These are phyloP conservation scores for Populus pruinosa DNA, from an alignment of 345 rosid species.

Conservation along the genomic window DNA sequence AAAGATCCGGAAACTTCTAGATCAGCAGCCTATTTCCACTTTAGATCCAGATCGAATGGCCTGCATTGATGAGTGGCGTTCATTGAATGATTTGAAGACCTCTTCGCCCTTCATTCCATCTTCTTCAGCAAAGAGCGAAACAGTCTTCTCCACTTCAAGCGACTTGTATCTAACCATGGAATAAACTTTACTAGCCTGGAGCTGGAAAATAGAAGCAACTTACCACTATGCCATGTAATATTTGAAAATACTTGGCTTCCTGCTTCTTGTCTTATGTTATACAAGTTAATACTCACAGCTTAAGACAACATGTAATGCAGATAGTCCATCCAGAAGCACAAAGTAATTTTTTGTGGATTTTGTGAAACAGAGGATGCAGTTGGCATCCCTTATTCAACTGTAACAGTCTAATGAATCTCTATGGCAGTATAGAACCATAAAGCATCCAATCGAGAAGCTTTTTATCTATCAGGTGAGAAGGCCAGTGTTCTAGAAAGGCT, in stretches of 20 bases:
- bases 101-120: neutral
- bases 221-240: neutral
- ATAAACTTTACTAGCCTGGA: slow-evolving; percentile 12
- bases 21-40: slow-evolving; percentile 34
- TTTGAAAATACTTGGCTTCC: neutral
- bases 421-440: neutral
- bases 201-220: slow-evolving; percentile 3
- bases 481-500: no score
- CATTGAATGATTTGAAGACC: slow-evolving; percentile 28
- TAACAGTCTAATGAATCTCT: neutral
- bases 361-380: neutral
- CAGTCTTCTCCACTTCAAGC: slow-evolving; percentile 6
- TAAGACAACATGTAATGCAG: neutral
- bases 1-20: slow-evolving; percentile 50
- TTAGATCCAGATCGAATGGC: slow-evolving; percentile 44
- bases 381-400: neutral
- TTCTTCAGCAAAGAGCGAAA: slow-evolving; percentile 14
- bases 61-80: slow-evolving; percentile 63
- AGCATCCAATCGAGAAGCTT: neutral
- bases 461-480: neutral
- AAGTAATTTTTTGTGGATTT: neutral
- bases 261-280: no score
- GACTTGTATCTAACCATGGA: slow-evolving; percentile 31
- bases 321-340: neutral
- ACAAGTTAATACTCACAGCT: neutral